A percentile compares a stretch with the other conserved stretches of the same genome.
phyloP scores from a whole-genome alignment of 2,329 filamentous ascomycete genomes.

The Sporothrix curviconia region DNA sequence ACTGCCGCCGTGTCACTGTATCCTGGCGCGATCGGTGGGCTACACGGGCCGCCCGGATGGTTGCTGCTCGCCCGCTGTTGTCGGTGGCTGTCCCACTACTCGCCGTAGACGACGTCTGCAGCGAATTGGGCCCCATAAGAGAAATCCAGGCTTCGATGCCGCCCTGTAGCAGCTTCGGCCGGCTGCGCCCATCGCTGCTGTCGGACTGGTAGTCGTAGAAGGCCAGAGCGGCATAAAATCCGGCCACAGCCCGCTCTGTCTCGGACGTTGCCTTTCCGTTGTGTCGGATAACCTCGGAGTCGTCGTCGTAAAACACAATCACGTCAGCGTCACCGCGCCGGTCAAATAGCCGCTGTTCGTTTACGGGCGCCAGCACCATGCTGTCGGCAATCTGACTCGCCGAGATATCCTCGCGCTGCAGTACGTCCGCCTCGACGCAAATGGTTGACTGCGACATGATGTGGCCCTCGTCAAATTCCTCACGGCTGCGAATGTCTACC shows the following conservation, averaged over 20 bases:
- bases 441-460: constrained; percentile 78
- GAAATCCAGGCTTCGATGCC: constrained; percentile 84
- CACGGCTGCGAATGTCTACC: constrained; percentile 76
- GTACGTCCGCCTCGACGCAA: constrained; percentile 77
- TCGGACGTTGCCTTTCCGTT: constrained; percentile 17
- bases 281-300: constrained; percentile 48
- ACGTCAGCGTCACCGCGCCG: constrained; percentile 71
- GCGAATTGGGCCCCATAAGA: constrained; percentile 64
- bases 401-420: constrained; percentile 60
- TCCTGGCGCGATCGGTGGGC: background rate
- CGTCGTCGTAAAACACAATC: constrained; percentile 83
- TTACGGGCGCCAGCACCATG: constrained; percentile 62
- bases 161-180: constrained; percentile 72
- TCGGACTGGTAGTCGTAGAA: constrained; percentile 62
- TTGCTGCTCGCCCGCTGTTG: background rate
- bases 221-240: constrained; percentile 70
- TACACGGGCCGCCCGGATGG: constrained; percentile 9
- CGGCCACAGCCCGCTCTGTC: constrained; percentile 52
- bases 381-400: constrained; percentile 58
- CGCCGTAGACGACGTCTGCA: constrained; percentile 36
- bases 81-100: constrained; percentile 13
- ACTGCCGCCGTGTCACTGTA: constrained; percentile 30
- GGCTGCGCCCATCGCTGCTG: constrained; percentile 32
- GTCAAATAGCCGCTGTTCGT: constrained; percentile 70
- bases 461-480: constrained; percentile 81